phyloP scores from a whole-genome alignment of 371 early-diverging fungal species.

The Mortierella sp. region DNA sequence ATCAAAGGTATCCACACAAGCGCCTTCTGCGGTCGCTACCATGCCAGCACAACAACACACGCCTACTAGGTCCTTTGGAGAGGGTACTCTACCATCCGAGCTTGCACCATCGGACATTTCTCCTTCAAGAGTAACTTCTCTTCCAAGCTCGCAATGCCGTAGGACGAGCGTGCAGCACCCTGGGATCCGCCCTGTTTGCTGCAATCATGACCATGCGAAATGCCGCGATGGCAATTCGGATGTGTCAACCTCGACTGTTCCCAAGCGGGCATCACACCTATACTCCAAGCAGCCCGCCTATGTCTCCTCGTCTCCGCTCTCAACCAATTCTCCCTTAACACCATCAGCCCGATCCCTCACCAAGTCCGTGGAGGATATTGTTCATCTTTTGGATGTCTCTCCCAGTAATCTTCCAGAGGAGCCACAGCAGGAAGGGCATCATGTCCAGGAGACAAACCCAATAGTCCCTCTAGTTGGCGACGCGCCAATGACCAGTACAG shows the following conservation, averaged over 20 bases:
- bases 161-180: neutral
- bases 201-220: neutral
- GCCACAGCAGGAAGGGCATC: neutral
- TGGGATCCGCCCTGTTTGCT: neutral
- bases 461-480: neutral
- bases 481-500: neutral
- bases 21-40: neutral
- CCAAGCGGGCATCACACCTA: neutral
- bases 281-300: neutral
- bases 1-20: no score
- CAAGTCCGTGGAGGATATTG: neutral
- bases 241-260: neutral
- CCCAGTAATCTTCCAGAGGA: no score
- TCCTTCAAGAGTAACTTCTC: neutral
- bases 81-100: neutral
- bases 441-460: neutral
- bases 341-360: neutral
- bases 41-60: neutral
- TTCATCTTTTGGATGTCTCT: no score
- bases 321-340: neutral
- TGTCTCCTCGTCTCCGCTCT: neutral
- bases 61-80: neutral
- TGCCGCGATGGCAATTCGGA: neutral
- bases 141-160: neutral
- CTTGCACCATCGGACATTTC: neutral